A percentile compares a stretch with the other conserved stretches of the same genome.
These are phyloP conservation scores for Chenopodium album DNA, from an alignment of 148 eudicot genomes.

Conservation along the genomic window DNA sequence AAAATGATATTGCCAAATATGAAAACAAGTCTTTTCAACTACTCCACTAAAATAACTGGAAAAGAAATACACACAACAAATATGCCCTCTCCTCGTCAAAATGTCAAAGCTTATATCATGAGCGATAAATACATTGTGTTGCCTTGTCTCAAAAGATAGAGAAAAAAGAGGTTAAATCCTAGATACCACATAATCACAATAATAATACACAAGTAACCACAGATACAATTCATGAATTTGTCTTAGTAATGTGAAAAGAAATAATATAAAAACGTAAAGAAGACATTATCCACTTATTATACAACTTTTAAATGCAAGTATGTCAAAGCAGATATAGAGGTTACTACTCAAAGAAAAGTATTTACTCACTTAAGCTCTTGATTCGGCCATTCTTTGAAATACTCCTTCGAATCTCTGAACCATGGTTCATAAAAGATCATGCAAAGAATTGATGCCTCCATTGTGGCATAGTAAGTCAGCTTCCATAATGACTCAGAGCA, in stretches of 20 bases:
- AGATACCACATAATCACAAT: not conserved
- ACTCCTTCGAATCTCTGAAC: slow-evolving; percentile 60
- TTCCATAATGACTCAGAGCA: slow-evolving; percentile 96
- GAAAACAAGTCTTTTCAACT: not conserved
- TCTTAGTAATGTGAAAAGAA: not conserved
- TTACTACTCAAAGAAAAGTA: not conserved
- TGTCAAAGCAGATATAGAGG: not conserved
- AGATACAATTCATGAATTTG: not conserved
- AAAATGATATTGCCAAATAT: not conserved
- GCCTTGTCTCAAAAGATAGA: not conserved
- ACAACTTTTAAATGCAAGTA: not conserved
- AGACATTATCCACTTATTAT: not conserved
- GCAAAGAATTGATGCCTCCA: slow-evolving; percentile 55
- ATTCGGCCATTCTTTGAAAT: slow-evolving; percentile 80
- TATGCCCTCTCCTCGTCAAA: not conserved
- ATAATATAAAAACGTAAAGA: not conserved
- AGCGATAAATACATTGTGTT: not conserved
- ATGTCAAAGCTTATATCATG: not conserved
- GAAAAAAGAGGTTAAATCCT: too few relatives aligned
- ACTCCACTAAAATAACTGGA: not conserved
- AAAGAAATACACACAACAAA: not conserved
- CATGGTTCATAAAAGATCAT: slow-evolving; percentile 61
- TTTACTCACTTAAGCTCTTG: slow-evolving; percentile 75
- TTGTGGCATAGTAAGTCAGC: slow-evolving; percentile 72
- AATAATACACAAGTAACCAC: not conserved